phyloP scores from a whole-genome alignment of 2,329 filamentous ascomycete genomes.

The Penicillium sp. region DNA sequence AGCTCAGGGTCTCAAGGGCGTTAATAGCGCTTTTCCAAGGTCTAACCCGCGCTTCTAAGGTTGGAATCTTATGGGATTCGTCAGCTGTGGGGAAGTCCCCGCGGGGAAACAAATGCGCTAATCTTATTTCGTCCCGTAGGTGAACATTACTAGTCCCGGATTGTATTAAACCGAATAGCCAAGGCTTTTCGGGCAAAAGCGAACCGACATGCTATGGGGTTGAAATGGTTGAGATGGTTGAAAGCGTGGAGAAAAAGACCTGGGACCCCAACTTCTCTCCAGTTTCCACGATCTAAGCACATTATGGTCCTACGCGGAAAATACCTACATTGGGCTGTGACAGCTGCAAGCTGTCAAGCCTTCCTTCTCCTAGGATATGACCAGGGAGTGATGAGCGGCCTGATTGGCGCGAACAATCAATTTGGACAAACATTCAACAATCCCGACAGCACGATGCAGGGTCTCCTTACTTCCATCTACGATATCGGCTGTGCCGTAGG shows the following conservation, averaged over 20 bases:
- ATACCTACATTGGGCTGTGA: slow-evolving; percentile 23
- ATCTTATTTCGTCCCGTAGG: not conserved
- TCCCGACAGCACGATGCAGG: slow-evolving; percentile 40
- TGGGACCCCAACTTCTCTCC: slow-evolving; percentile 1
- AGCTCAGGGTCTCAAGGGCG: not conserved
- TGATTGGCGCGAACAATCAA: slow-evolving; percentile 46
- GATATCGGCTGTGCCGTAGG: slow-evolving; percentile 36
- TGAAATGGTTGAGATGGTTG: not conserved
- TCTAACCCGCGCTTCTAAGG: not conserved
- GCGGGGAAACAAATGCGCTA: slow-evolving; percentile 5
- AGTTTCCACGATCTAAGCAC: not conserved
- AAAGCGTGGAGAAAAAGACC: not conserved
- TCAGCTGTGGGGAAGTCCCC: slow-evolving; percentile 2
- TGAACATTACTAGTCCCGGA: slow-evolving; percentile 6
- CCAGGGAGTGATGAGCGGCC: slow-evolving; percentile 46
- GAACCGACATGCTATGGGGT: not conserved
- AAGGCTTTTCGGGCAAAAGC: slow-evolving; percentile 7
- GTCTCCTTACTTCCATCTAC: slow-evolving; percentile 29
- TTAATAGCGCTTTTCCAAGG: not conserved
- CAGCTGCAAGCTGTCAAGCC: slow-evolving; percentile 24
- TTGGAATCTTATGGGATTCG: not conserved
- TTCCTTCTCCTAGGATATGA: slow-evolving; percentile 25
- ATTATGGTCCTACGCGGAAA: slow-evolving; percentile 19
- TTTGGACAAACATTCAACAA: slow-evolving; percentile 41
- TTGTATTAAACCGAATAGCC: slow-evolving; percentile 7